Evolutionary conservation across 371 early-diverging fungal genomes (phyloP).

Genomic region (Phascolomyces articulosus): DNA sequence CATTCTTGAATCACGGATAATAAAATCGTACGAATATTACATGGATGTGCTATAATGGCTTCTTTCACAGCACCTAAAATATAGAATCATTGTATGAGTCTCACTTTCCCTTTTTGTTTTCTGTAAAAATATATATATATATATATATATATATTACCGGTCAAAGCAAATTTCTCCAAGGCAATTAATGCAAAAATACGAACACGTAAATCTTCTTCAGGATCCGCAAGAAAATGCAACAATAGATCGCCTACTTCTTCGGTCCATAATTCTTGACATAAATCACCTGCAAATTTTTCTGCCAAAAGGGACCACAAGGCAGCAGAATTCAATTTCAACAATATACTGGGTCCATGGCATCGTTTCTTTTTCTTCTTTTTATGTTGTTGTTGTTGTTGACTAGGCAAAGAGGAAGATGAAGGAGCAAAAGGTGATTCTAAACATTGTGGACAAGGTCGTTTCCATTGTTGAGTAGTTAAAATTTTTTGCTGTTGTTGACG

Average conservation of each 20-base stretch:
- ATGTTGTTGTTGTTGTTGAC: constrained; percentile 1
- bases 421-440: background rate
- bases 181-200: constrained; percentile 45
- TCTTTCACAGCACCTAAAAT: constrained; percentile 34
- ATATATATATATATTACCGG: too few species aligned
- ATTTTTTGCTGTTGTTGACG: too few species aligned
- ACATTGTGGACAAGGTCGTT: background rate
- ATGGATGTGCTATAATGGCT: constrained; percentile 28
- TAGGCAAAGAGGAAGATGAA: too few species aligned
- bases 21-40: constrained; percentile 29
- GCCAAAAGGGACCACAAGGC: constrained; percentile 47
- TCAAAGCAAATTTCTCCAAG: constrained; percentile 50
- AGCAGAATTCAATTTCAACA: constrained; percentile 37
- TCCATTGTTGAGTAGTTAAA: background rate
- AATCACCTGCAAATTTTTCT: constrained; percentile 51
- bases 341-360: constrained; percentile 1
- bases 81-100: too few species aligned
- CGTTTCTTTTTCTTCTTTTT: background rate
- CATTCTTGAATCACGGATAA: constrained; percentile 34
- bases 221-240: constrained; percentile 28
- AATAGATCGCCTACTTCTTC: constrained; percentile 40
- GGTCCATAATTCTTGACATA: constrained; percentile 36
- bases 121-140: too few species aligned
- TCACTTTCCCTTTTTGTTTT: too few species aligned
- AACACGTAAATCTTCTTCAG: constrained; percentile 34